Percentiles rank a stretch among this genome's conserved stretches.
phyloP scores from a whole-genome alignment of 352 stramenopile genomes.

The Globisporangium carolinianum region DNA sequence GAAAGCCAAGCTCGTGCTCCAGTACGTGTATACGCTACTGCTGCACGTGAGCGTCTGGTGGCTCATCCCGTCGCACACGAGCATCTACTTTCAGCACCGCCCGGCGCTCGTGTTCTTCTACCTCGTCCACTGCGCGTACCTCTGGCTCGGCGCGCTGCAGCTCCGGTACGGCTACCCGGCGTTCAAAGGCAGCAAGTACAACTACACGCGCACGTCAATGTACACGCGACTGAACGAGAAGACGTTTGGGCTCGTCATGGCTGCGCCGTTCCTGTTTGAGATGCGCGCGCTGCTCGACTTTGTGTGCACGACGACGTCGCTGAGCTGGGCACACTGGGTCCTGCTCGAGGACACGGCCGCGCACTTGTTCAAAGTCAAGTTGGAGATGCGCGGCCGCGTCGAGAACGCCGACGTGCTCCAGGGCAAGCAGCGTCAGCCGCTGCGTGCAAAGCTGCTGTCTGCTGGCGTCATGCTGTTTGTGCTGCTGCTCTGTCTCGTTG shows the following conservation, averaged over 20 bases:
- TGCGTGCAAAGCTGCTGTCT: conserved; percentile 52
- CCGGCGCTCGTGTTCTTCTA: conserved; percentile 72
- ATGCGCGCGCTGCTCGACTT: conserved; percentile 84
- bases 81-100: conserved; percentile 76
- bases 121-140: conserved; percentile 66
- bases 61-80: conserved; percentile 64
- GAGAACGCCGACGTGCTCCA: conserved; percentile 63
- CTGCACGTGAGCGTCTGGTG: conserved; percentile 74
- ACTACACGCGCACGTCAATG: conserved; percentile 44
- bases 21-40: conserved; percentile 67
- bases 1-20: conserved; percentile 60
- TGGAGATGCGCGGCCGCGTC: conserved; percentile 70
- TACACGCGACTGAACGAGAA: conserved; percentile 51
- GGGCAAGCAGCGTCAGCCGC: conserved; percentile 71
- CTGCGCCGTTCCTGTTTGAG: conserved; percentile 82
- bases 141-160: conserved; percentile 72
- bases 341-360: conserved; percentile 78
- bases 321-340: conserved; percentile 78
- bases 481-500: conserved; percentile 69
- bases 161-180: conserved; percentile 84
- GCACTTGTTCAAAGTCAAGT: conserved; percentile 72
- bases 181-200: conserved; percentile 78
- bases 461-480: conserved; percentile 78
- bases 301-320: conserved; percentile 79
- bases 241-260: conserved; percentile 70